Evolutionary conservation across 2,329 filamentous ascomycete species (phyloP).

Genomic region (Microdochium nivale): DNA sequence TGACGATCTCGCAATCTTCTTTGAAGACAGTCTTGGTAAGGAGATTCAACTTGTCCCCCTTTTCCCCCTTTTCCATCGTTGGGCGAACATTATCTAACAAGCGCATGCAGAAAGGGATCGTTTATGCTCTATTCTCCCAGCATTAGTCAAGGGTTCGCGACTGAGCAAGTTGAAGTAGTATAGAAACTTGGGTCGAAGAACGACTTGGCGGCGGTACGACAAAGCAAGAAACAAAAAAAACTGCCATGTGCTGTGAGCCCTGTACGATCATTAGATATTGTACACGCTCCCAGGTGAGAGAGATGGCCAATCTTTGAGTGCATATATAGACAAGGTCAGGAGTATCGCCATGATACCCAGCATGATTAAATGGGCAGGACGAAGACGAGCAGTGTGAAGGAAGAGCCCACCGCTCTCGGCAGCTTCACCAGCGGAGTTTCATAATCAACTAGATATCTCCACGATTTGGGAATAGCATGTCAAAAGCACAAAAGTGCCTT

Average conservation of each 20-base stretch:
- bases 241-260: not conserved
- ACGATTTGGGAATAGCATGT: too few relatives aligned
- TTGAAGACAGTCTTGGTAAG: constrained; percentile 72
- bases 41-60: constrained; percentile 11
- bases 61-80: not conserved
- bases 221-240: not conserved
- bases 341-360: too few relatives aligned
- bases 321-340: too few relatives aligned
- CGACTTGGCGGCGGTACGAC: not conserved
- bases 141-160: constrained; percentile 42
- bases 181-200: not conserved
- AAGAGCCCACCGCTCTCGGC: too few relatives aligned
- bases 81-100: constrained; percentile 9
- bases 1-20: constrained; percentile 80
- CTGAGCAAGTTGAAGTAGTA: constrained; percentile 16
- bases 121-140: constrained; percentile 43
- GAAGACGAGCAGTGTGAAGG: too few relatives aligned
- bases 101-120: constrained; percentile 42
- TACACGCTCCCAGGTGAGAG: too few relatives aligned
- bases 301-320: too few relatives aligned
- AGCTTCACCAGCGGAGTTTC: too few relatives aligned
- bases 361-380: too few relatives aligned
- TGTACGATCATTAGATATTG: too few relatives aligned
- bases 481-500: too few relatives aligned
- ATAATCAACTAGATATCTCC: too few relatives aligned